Conservation (phyloP, 192 early-diverging fungal genomes). For the Coemansia biformis region DNA sequence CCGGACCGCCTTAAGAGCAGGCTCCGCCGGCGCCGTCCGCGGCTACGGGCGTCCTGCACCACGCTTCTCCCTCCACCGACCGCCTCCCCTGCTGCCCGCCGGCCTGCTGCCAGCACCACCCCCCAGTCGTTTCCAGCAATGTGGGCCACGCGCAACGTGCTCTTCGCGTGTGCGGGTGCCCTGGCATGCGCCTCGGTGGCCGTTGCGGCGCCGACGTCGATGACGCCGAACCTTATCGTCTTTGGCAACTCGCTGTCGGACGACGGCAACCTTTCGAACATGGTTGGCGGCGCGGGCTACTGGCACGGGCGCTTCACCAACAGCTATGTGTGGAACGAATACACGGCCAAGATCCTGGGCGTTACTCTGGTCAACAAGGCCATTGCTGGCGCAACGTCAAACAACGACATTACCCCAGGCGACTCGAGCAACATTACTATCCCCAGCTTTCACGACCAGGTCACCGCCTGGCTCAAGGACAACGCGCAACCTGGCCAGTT, state of each 20-base stretch:
- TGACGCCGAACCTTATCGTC: slow-evolving; percentile 32
- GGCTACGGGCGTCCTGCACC: too few species aligned
- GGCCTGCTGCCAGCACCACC: neutral
- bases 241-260: slow-evolving; percentile 47
- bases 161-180: slow-evolving; percentile 17
- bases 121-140: neutral
- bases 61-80: too few species aligned
- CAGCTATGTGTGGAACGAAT: slow-evolving; percentile 49
- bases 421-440: slow-evolving; percentile 14
- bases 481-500: slow-evolving; percentile 28
- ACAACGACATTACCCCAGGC: slow-evolving; percentile 40
- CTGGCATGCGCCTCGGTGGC: slow-evolving; percentile 16
- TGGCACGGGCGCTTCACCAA: slow-evolving; percentile 40
- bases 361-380: slow-evolving; percentile 33
- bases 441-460: slow-evolving; percentile 47
- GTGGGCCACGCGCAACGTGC: slow-evolving; percentile 8
- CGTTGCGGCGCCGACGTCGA: slow-evolving; percentile 25
- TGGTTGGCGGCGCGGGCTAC: slow-evolving; percentile 6
- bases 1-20: too few species aligned
- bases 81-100: neutral
- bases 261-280: slow-evolving; percentile 19
- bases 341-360: slow-evolving; percentile 31
- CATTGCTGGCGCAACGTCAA: slow-evolving; percentile 39
- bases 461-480: slow-evolving; percentile 11
- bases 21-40: too few species aligned